Conservation (phyloP, 257 asterid genomes). For the Galeopsis tetrahit region DNA sequence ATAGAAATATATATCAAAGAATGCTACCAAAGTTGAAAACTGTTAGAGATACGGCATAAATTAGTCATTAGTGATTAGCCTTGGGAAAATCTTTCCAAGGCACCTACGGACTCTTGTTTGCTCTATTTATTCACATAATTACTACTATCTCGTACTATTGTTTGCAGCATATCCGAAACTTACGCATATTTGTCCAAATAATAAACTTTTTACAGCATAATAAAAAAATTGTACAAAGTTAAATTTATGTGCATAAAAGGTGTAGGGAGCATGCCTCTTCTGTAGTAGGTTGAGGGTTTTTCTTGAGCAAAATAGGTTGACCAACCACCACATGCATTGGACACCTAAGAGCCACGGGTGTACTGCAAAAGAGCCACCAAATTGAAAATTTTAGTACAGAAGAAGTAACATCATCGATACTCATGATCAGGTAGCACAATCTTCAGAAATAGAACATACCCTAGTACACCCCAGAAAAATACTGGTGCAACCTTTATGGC, state of each 20-base stretch:
- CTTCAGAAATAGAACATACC: conserved; percentile 57
- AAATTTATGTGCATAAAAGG: not conserved
- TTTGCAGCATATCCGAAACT: conserved; percentile 3
- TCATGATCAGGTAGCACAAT: conserved; percentile 13
- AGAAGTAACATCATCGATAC: conserved; percentile 23
- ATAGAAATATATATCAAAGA: not conserved
- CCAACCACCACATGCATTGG: conserved; percentile 98
- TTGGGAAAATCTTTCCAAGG: not conserved
- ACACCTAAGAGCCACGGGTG: conserved; percentile 78
- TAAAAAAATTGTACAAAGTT: not conserved
- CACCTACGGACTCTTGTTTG: conserved; percentile 14
- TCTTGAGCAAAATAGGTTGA: conserved; percentile 68
- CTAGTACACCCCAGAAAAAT: conserved; percentile 86
- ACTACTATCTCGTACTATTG: not conserved
- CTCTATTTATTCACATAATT: conserved; percentile 3
- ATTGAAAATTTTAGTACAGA: not conserved
- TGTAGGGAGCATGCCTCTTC: conserved; percentile 65
- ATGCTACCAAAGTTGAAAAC: not conserved
- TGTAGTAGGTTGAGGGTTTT: conserved; percentile 68
- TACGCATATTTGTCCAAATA: not conserved
- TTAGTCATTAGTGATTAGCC: not conserved
- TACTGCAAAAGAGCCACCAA: conserved; percentile 49
- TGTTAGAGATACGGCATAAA: not conserved
- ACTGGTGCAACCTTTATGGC: conserved; percentile 83
- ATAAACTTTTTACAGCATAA: not conserved